Conservation (phyloP, 176 grass and related monocot species). For the Phoenix roebelenii region DNA sequence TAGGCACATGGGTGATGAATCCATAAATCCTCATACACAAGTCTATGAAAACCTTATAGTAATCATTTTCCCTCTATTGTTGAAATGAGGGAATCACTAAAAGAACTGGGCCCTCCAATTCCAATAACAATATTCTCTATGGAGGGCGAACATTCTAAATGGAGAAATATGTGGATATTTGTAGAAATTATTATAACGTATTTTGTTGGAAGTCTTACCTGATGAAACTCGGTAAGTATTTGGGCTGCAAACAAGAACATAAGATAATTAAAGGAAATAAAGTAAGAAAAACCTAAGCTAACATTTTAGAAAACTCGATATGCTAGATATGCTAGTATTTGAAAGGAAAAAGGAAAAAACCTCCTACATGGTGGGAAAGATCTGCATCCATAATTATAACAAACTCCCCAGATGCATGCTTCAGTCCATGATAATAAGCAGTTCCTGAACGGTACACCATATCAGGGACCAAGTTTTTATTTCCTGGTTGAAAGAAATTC, state of each 20-base stretch:
- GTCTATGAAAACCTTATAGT: too few species aligned
- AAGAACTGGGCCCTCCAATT: too few species aligned
- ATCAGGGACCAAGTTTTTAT: not conserved
- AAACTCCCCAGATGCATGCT: constrained; percentile 78
- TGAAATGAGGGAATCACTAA: too few species aligned
- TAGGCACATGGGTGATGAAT: not conserved
- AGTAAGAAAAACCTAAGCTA: not conserved
- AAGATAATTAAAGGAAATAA: constrained; percentile 24
- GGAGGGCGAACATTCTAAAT: too few species aligned
- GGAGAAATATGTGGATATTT: too few species aligned
- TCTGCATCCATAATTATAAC: constrained; percentile 96
- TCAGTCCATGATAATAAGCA: constrained; percentile 89
- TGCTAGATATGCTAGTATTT: not conserved
- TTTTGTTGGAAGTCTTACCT: constrained; percentile 32
- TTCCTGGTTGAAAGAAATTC: too few species aligned
- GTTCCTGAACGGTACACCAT: constrained; percentile 43
- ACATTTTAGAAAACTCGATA: not conserved
- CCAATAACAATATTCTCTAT: too few species aligned
- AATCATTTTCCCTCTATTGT: too few species aligned
- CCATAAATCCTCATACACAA: not conserved
- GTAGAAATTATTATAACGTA: not conserved
- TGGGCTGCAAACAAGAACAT: constrained; percentile 49
- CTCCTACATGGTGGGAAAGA: constrained; percentile 80
- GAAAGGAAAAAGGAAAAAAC: constrained; percentile 1
- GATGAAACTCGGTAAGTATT: constrained; percentile 94